Conservation (phyloP, 768 basidiomycete species). For the Trametes cubensis region DNA sequence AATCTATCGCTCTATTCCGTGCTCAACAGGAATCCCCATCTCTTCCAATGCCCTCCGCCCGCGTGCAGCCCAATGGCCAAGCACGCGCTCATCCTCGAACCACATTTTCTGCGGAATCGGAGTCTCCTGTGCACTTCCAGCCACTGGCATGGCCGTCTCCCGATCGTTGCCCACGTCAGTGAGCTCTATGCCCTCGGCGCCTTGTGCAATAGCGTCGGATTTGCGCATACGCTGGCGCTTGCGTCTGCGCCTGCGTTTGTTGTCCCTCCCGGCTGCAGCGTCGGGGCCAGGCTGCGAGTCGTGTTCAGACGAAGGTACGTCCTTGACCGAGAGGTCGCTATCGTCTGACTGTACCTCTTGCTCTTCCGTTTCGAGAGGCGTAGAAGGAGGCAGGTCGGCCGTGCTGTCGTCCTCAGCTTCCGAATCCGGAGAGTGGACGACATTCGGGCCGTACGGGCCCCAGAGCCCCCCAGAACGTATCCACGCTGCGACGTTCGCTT, state of each 20-base stretch:
- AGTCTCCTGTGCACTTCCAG: slow-evolving; percentile 2
- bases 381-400: neutral
- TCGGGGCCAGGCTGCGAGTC: neutral
- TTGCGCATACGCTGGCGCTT: slow-evolving; percentile 17
- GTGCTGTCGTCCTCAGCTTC: neutral
- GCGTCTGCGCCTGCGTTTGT: slow-evolving; percentile 4
- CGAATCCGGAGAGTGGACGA: neutral
- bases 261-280: neutral
- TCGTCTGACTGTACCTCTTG: slow-evolving; percentile 4
- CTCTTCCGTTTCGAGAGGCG: neutral
- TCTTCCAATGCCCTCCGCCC: slow-evolving; percentile 52
- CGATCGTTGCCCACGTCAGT: slow-evolving; percentile 20
- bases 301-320: neutral
- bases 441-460: slow-evolving; percentile 22
- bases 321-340: slow-evolving; percentile 9
- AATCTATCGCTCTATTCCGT: slow-evolving; percentile 41
- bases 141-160: neutral
- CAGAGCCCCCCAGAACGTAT: slow-evolving; percentile 57
- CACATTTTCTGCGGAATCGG: slow-evolving; percentile 39
- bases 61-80: slow-evolving; percentile 53
- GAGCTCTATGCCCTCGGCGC: neutral
- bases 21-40: slow-evolving; percentile 49
- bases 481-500: slow-evolving; percentile 72
- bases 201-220: neutral
- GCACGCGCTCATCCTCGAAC: slow-evolving; percentile 51